Conservation (phyloP, 352 stramenopile species). For the Globisporangium orthogonon region DNA sequence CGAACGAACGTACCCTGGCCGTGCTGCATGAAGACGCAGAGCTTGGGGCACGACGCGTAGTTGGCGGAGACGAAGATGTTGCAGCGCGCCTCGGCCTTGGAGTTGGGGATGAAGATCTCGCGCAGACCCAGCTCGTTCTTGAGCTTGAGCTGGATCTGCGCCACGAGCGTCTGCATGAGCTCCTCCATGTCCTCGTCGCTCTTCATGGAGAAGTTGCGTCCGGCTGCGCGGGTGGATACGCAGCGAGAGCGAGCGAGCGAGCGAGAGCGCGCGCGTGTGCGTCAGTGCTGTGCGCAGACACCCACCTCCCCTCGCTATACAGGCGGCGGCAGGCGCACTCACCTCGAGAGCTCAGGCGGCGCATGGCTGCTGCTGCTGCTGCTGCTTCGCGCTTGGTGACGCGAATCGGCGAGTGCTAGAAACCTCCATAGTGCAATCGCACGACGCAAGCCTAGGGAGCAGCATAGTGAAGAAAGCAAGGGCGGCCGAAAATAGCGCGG, state of each 20-base stretch:
- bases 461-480: not conserved
- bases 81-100: slow-evolving; percentile 79
- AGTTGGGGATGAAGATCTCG: slow-evolving; percentile 87
- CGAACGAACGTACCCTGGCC: slow-evolving; percentile 29
- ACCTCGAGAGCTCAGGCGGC: slow-evolving; percentile 53
- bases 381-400: slow-evolving; percentile 5
- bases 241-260: not conserved
- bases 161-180: slow-evolving; percentile 77
- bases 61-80: slow-evolving; percentile 84
- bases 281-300: too few relatives aligned
- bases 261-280: too few relatives aligned
- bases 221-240: slow-evolving; percentile 20
- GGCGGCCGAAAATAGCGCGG: too few relatives aligned
- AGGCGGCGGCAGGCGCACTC: too few relatives aligned
- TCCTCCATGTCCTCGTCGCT: slow-evolving; percentile 82
- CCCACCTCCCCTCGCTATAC: too few relatives aligned
- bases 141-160: slow-evolving; percentile 82
- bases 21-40: slow-evolving; percentile 80
- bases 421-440: not conserved
- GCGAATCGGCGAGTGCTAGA: too few relatives aligned
- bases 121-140: slow-evolving; percentile 78
- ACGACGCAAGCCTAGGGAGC: not conserved
- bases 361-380: slow-evolving; percentile 20
- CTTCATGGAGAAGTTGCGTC: slow-evolving; percentile 75
- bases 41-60: slow-evolving; percentile 69